Evolutionary conservation across 2,329 filamentous ascomycete species (phyloP), one percentile per base, ranked within the genome.

Genomic region (Botrytis sinoallii): DNA sequence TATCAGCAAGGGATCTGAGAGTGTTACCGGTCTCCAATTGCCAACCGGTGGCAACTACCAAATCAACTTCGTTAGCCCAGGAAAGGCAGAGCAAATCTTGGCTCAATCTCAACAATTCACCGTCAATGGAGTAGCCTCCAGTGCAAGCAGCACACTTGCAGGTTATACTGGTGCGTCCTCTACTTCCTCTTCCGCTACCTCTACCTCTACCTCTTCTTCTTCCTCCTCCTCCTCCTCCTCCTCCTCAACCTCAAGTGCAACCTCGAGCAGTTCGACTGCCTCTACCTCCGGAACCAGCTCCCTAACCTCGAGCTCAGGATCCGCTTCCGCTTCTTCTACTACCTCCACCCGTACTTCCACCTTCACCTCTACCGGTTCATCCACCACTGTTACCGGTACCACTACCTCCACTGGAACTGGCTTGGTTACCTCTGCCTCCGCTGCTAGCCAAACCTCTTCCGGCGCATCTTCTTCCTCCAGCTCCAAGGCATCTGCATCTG

Each of bases 111-210:
- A 70, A 61, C 65, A 73, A 42, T 73, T 73, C 59, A 63, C n/a
- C n/a, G 71, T 73, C n/a, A 38, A 73, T 3, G 71, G 71, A n/a
- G 6, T 57, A n/a, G 71, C 35, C 35, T n/a, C 57, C 20, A 63
- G 65, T 35, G 71, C 71, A 52, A 64, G 57, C 55, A 70, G 66
- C 65, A 73, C 71, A 22, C 71, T 73, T 70, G 71, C 57, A 44
- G 71, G 71, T 61, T 73, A 70, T n/a, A 73, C 71, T 44, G 71
- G 71, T 73, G 71, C 71, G 66, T 69, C 66, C 20, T 35, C 46
- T 46, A 64, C 70, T 46, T 60, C 70, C 3, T 71, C 57, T n/a
- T 44, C 44, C 12, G 32, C 71, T 29, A 64, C 71, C 22, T 48
- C 59, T 38, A 38, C 59, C 8, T 32, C n/a, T 14, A 3, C 38